Percentiles rank a stretch among this genome's conserved stretches.
Conservation (phyloP, 2,329 filamentous ascomycete species). For the Tolypocladium paradoxum region DNA sequence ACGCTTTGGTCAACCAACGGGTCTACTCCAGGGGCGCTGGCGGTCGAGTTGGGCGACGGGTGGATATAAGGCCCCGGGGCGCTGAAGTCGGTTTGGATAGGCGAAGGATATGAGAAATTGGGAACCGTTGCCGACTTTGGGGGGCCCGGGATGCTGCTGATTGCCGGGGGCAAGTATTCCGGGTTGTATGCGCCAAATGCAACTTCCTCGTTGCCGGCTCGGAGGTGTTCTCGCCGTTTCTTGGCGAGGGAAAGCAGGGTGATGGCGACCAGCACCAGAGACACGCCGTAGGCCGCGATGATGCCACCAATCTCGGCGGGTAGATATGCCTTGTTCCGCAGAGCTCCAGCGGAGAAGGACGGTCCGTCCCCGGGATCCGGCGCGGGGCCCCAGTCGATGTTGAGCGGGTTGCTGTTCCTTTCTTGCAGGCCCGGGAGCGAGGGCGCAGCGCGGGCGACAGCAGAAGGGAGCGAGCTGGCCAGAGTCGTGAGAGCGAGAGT, state of each 20-base stretch:
- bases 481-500: conserved; percentile 13
- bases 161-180: conserved; percentile 5
- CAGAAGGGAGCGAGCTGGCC: conserved; percentile 14
- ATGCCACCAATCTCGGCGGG: conserved; percentile 78
- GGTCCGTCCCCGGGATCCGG: conserved; percentile 51
- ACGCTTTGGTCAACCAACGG: conserved; percentile 67
- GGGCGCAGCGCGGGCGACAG: conserved; percentile 14
- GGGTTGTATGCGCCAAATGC: conserved; percentile 24
- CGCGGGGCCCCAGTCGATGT: conserved; percentile 34
- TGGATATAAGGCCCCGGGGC: conserved; percentile 29
- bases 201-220: conserved; percentile 40
- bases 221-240: conserved; percentile 40
- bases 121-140: conserved; percentile 19
- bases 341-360: conserved; percentile 44
- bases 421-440: conserved; percentile 5
- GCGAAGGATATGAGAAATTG: conserved; percentile 42
- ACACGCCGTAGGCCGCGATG: conserved; percentile 71
- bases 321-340: conserved; percentile 53
- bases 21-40: conserved; percentile 46
- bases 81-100: conserved; percentile 23
- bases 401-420: conserved; percentile 24
- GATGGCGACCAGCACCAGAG: conserved; percentile 61
- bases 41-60: conserved; percentile 35
- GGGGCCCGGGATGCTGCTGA: conserved; percentile 5
- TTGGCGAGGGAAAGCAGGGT: conserved; percentile 51